A percentile compares a stretch with the other conserved stretches of the same genome.
Evolutionary conservation across 2,329 filamentous ascomycete species (phyloP).

Genomic region (Pezicula neosporulosa): DNA sequence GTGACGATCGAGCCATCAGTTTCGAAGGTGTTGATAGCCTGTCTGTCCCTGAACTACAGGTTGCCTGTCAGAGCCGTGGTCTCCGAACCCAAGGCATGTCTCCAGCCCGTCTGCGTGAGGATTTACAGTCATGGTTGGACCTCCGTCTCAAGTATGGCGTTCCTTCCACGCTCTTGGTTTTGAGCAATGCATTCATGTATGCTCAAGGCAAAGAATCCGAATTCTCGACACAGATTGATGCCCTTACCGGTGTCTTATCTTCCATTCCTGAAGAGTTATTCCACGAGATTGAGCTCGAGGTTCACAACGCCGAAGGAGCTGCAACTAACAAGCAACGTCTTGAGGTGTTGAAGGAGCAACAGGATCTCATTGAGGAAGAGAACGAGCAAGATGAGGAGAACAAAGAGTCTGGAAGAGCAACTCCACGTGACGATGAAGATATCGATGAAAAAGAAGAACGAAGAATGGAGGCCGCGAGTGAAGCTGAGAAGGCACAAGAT

Average conservation of each 20-base stretch:
- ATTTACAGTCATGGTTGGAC: slow-evolving; percentile 91
- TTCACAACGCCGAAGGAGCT: slow-evolving; percentile 92
- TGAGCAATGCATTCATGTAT: slow-evolving; percentile 98
- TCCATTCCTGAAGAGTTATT: slow-evolving; percentile 97
- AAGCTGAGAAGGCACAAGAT: slow-evolving; percentile 42
- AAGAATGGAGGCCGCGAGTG: slow-evolving; percentile 45
- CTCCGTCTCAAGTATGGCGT: slow-evolving; percentile 90
- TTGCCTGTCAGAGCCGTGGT: slow-evolving; percentile 85
- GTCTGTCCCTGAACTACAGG: slow-evolving; percentile 90
- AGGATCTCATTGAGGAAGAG: slow-evolving; percentile 96
- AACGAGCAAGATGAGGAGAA: slow-evolving; percentile 86
- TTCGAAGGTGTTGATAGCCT: slow-evolving; percentile 92
- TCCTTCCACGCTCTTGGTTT: slow-evolving; percentile 90
- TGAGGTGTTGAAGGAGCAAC: slow-evolving; percentile 96
- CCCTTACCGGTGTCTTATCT: slow-evolving; percentile 85
- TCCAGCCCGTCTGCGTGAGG: slow-evolving; percentile 80
- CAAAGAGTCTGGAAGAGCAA: slow-evolving; percentile 68
- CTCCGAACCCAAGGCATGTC: slow-evolving; percentile 91
- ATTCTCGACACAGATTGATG: slow-evolving; percentile 86
- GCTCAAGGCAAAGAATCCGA: slow-evolving; percentile 78
- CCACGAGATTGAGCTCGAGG: slow-evolving; percentile 98
- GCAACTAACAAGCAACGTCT: slow-evolving; percentile 99
- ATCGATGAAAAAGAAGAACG: slow-evolving; percentile 93
- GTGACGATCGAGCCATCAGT: slow-evolving; percentile 90
- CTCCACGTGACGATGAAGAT: slow-evolving; percentile 81